Conservation (phyloP, 78 protist genomes). For the Trichosphaerium sp. region DNA sequence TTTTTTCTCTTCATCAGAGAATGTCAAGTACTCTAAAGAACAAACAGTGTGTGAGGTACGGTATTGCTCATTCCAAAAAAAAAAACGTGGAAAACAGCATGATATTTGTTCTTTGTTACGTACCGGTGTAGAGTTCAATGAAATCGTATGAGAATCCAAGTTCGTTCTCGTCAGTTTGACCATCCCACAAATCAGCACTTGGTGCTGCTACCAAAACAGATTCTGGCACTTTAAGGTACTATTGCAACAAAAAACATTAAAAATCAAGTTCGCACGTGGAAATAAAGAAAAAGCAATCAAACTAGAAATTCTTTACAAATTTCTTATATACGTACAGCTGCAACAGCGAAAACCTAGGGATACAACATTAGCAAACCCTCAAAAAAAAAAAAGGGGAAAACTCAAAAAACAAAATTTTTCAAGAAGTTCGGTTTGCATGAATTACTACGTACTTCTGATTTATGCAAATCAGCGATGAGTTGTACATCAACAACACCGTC, state of each 20-base stretch:
- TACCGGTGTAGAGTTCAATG: conserved; percentile 31
- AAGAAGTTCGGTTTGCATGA: too few species aligned
- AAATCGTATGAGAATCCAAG: conserved; percentile 66
- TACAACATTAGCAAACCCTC: too few species aligned
- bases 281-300: too few species aligned
- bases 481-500: conserved; percentile 74
- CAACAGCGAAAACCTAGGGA: conserved; percentile 27
- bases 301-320: too few species aligned
- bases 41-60: too few species aligned
- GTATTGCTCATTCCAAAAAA: too few species aligned
- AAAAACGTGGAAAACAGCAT: too few species aligned
- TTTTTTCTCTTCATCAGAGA: not conserved
- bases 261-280: too few species aligned
- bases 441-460: conserved; percentile 49
- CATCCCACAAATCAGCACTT: conserved; percentile 80
- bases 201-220: conserved; percentile 50
- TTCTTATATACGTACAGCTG: too few species aligned
- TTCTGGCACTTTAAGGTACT: conserved; percentile 30
- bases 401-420: not conserved
- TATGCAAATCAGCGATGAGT: conserved; percentile 65
- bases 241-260: conserved; percentile 6
- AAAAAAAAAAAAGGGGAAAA: too few species aligned
- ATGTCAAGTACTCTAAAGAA: not conserved
- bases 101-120: too few species aligned
- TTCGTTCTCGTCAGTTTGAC: conserved; percentile 81